These are phyloP conservation scores for Fusarium heterosporum DNA, from an alignment of 2,329 filamentous ascomycete species.

Conservation along the genomic window DNA sequence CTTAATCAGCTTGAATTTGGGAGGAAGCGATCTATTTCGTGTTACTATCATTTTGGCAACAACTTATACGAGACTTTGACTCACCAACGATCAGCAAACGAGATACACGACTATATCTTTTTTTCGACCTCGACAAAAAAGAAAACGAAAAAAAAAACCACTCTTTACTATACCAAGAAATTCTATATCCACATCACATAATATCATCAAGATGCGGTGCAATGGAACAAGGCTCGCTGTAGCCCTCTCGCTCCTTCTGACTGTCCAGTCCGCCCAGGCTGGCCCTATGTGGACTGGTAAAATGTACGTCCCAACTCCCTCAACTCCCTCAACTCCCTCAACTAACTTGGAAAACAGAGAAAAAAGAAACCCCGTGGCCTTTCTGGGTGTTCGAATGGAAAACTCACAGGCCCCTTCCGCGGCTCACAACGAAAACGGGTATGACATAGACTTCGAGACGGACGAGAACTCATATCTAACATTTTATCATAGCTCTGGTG, in stretches of 20 bases:
- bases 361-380: slow-evolving; percentile 38
- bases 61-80: slow-evolving; percentile 24
- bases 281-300: slow-evolving; percentile 52
- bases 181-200: neutral
- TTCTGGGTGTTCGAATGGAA: slow-evolving; percentile 28
- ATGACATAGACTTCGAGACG: slow-evolving; percentile 5
- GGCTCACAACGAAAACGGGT: slow-evolving; percentile 38
- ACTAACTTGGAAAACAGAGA: slow-evolving; percentile 35
- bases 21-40: slow-evolving; percentile 13
- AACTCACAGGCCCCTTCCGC: slow-evolving; percentile 28
- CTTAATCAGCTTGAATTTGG: slow-evolving; percentile 29
- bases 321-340: neutral
- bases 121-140: slow-evolving; percentile 14
- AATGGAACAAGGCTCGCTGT: slow-evolving; percentile 34
- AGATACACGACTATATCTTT: slow-evolving; percentile 13
- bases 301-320: slow-evolving; percentile 43
- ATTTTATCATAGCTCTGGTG: slow-evolving; percentile 19
- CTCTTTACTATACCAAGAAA: slow-evolving; percentile 7
- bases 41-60: slow-evolving; percentile 7
- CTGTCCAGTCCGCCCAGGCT: slow-evolving; percentile 49
- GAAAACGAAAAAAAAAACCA: neutral
- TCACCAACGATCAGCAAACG: slow-evolving; percentile 27
- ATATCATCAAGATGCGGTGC: slow-evolving; percentile 40
- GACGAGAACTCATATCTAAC: slow-evolving; percentile 21
- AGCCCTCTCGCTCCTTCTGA: slow-evolving; percentile 47